Conservation (phyloP, 768 basidiomycete genomes). For the Phaffia australis region DNA sequence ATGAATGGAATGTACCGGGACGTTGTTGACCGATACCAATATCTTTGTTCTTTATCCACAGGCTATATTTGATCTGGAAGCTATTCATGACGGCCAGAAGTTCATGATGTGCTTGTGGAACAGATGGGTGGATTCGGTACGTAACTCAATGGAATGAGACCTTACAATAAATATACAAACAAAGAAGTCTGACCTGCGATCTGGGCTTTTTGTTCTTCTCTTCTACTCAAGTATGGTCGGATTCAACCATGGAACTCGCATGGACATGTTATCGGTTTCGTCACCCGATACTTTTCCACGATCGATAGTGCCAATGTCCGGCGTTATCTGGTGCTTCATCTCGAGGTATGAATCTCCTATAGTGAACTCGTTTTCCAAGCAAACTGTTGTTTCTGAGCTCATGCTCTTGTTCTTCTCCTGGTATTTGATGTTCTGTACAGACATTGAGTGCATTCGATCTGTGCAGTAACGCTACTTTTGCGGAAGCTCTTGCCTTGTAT, state of each 20-base stretch:
- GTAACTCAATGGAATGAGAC: too few species aligned
- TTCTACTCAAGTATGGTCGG: neutral
- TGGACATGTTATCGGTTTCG: conserved; percentile 1
- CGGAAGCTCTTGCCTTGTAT: neutral
- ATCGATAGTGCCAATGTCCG: neutral
- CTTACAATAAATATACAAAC: too few species aligned
- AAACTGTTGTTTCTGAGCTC: neutral
- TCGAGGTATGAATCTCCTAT: neutral
- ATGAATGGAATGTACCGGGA: too few species aligned
- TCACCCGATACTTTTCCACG: conserved; percentile 3
- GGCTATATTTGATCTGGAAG: too few species aligned
- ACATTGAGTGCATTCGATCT: conserved; percentile 6
- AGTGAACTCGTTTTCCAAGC: too few species aligned
- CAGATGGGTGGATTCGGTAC: too few species aligned
- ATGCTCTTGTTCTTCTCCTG: too few species aligned
- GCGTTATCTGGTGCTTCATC: conserved; percentile 6
- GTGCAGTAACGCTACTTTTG: conserved; percentile 12
- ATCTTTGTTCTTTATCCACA: too few species aligned
- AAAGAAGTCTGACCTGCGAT: too few species aligned
- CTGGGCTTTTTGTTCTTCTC: neutral
- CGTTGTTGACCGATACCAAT: too few species aligned
- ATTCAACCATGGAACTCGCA: conserved; percentile 6
- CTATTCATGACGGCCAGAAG: too few species aligned
- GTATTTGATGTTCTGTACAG: neutral
- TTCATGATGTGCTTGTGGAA: too few species aligned